Conservation (phyloP, 169 alveolate genomes). For the Perkinsus marinus region DNA sequence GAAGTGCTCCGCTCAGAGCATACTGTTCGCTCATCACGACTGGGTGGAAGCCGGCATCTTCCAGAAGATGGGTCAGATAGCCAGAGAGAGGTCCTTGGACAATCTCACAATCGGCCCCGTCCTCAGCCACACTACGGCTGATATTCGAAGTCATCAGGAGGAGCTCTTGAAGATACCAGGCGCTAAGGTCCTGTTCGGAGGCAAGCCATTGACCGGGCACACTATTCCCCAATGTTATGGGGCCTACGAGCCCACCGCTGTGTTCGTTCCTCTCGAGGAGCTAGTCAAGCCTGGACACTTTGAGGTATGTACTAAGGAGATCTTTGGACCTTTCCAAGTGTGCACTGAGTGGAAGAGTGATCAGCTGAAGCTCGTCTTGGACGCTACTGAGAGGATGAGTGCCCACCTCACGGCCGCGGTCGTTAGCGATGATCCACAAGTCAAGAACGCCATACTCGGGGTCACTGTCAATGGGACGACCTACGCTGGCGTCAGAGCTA, state of each 20-base stretch:
- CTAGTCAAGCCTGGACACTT: constrained; percentile 14
- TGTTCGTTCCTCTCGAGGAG: constrained; percentile 48
- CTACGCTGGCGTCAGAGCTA: constrained; percentile 71
- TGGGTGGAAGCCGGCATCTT: constrained; percentile 55
- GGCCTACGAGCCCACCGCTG: constrained; percentile 62
- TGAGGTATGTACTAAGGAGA: constrained; percentile 34
- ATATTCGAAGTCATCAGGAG: constrained; percentile 48
- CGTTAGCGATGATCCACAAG: constrained; percentile 51
- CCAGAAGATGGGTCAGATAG: constrained; percentile 37
- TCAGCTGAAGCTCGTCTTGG: constrained; percentile 9
- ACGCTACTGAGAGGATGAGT: constrained; percentile 40
- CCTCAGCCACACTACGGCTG: constrained; percentile 50
- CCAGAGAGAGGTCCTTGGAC: constrained; percentile 26
- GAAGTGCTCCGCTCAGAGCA: constrained; percentile 71
- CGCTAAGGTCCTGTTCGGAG: constrained; percentile 63
- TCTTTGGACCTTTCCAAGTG: constrained; percentile 70
- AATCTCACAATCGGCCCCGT: constrained; percentile 58
- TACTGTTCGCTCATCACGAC: constrained; percentile 52
- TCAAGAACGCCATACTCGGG: constrained; percentile 26
- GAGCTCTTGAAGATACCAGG: constrained; percentile 42
- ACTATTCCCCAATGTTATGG: constrained; percentile 56
- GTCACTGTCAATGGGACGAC: constrained; percentile 62
- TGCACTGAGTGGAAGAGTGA: constrained; percentile 41
- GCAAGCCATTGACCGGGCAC: constrained; percentile 39
- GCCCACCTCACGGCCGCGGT: constrained; percentile 69